phyloP scores from a whole-genome alignment of 139 green algal genomes.

The Pleodorina starrii region DNA sequence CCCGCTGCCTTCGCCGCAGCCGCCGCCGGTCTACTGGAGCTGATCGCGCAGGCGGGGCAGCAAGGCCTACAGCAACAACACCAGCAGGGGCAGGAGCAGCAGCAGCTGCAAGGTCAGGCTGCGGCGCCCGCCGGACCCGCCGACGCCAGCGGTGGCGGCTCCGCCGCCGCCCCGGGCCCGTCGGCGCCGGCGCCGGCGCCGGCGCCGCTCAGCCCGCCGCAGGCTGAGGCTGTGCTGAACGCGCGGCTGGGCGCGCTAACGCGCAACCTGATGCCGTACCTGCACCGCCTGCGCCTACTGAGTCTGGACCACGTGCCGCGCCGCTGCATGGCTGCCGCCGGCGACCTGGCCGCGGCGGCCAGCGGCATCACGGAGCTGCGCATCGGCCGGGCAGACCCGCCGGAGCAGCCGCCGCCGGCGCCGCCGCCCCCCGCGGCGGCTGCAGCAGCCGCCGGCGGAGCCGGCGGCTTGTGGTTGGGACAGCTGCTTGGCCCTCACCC shows the following conservation, averaged over 20 bases:
- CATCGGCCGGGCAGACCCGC: background rate
- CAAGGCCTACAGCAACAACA: background rate
- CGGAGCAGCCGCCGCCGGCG: background rate
- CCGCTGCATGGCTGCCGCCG: constrained; percentile 28
- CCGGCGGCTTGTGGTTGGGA: background rate
- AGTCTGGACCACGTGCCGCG: constrained; percentile 1
- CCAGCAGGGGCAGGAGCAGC: background rate
- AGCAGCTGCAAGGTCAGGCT: background rate
- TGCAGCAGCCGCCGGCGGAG: background rate
- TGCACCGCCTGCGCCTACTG: background rate
- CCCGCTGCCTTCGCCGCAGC: no score
- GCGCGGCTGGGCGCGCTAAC: background rate
- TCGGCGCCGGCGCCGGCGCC: background rate
- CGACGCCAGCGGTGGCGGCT: background rate
- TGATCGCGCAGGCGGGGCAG: background rate
- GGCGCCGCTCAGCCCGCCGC: background rate
- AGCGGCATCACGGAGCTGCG: constrained; percentile 20
- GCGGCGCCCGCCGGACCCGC: background rate
- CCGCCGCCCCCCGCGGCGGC: background rate
- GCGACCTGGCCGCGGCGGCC: constrained; percentile 10
- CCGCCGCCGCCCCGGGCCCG: background rate
- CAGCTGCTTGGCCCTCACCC: background rate
- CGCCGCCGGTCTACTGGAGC: no score
- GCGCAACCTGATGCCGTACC: background rate
- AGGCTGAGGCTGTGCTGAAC: background rate